These are phyloP conservation scores for Thyridium curvatum DNA, from an alignment of 2,329 filamentous ascomycete species.

Conservation along the genomic window DNA sequence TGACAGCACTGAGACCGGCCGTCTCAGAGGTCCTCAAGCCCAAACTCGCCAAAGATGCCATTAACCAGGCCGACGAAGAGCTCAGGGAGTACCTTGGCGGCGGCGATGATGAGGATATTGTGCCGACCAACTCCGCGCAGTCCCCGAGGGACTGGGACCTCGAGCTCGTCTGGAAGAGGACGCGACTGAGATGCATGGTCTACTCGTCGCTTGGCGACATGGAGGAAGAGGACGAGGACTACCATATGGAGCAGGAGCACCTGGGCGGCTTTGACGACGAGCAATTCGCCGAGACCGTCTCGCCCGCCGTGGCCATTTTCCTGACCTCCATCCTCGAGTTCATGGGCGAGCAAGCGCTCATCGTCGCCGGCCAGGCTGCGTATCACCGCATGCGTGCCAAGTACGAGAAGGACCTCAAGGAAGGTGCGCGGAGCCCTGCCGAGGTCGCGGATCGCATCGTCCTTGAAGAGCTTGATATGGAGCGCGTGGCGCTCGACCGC, in stretches of 20 bases:
- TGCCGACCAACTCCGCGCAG: constrained; percentile 44
- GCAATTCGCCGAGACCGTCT: constrained; percentile 62
- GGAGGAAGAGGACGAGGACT: constrained; percentile 96
- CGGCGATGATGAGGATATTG: constrained; percentile 66
- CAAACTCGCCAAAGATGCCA: constrained; percentile 67
- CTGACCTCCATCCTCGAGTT: constrained; percentile 91
- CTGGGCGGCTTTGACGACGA: constrained; percentile 54
- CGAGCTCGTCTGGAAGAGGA: constrained; percentile 91
- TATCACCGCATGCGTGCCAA: constrained; percentile 59
- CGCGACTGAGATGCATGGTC: constrained; percentile 91
- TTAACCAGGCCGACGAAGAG: constrained; percentile 30
- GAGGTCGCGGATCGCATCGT: constrained; percentile 60
- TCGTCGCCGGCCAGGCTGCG: constrained; percentile 81
- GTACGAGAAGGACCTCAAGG: constrained; percentile 52
- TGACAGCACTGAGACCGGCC: constrained; percentile 71
- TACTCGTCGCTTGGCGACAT: constrained; percentile 94
- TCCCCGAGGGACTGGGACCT: constrained; percentile 69
- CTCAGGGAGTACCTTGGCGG: constrained; percentile 81
- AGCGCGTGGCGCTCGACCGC: constrained; percentile 83
- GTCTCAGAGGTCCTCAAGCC: constrained; percentile 84
- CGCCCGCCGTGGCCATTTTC: constrained; percentile 90
- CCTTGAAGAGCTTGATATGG: constrained; percentile 89
- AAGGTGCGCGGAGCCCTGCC: constrained; percentile 37
- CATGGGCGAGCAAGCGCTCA: constrained; percentile 82
- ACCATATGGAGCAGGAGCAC: constrained; percentile 75